Conservation (phyloP, 805 yeast genomes). For the Suhomyces tanzawaensis region DNA sequence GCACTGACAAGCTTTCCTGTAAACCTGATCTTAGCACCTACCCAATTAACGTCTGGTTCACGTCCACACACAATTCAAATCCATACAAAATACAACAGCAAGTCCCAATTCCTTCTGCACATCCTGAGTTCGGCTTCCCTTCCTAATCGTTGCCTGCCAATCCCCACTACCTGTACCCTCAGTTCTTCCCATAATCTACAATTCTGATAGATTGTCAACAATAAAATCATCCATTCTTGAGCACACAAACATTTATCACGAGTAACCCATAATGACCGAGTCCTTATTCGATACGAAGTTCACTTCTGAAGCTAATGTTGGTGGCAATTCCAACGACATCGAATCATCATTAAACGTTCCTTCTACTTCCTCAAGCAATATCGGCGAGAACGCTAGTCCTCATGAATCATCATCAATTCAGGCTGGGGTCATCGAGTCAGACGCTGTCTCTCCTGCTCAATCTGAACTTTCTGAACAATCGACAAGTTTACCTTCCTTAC, state of each 20-base stretch:
- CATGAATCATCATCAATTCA: not conserved
- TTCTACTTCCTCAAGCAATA: not conserved
- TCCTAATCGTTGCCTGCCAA: not conserved
- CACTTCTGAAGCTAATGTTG: constrained; percentile 14
- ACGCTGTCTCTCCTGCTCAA: not conserved
- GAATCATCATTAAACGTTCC: constrained; percentile 8
- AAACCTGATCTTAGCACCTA: too few relatives aligned
- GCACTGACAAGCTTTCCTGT: too few relatives aligned
- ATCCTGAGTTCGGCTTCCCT: too few relatives aligned
- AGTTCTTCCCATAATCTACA: not conserved
- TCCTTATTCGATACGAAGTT: constrained; percentile 35
- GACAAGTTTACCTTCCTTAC: constrained; percentile 26
- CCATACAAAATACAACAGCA: too few relatives aligned
- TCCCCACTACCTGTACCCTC: not conserved
- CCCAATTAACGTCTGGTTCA: too few relatives aligned
- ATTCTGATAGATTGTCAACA: too few relatives aligned
- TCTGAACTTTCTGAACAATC: constrained; percentile 9
- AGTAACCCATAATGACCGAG: constrained; percentile 29
- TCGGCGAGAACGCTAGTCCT: not conserved
- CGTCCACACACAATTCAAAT: too few relatives aligned
- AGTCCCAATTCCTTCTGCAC: too few relatives aligned
- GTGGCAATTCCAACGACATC: not conserved
- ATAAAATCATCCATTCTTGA: too few relatives aligned
- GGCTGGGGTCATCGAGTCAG: not conserved
- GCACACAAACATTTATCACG: too few relatives aligned